Evolutionary conservation across 1,284 basidiomycete species (phyloP).

Genomic region (Ceratobasidium sp.): DNA sequence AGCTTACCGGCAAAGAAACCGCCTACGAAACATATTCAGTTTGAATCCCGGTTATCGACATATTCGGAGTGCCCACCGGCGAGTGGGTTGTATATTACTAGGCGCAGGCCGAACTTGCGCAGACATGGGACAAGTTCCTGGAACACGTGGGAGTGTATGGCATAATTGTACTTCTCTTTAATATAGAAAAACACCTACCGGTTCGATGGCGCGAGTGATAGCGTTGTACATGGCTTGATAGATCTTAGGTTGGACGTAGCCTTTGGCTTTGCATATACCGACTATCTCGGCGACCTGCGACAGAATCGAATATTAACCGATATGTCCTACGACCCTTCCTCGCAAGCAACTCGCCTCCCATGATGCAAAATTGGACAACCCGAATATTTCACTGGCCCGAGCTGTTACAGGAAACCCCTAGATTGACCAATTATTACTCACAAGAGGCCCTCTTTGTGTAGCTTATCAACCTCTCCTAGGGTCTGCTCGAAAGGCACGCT

Average conservation of each 20-base stretch:
- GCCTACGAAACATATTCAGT: conserved; percentile 44
- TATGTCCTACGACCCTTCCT: background rate
- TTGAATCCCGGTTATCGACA: background rate
- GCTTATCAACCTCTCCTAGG: conserved; percentile 53
- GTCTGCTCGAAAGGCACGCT: conserved; percentile 58
- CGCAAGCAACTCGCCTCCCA: conserved; percentile 52
- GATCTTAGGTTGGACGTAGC: conserved; percentile 60
- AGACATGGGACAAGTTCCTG: conserved; percentile 62
- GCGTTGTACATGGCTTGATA: conserved; percentile 64
- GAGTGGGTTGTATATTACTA: conserved; percentile 62
- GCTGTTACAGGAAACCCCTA: conserved; percentile 6
- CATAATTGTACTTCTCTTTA: background rate
- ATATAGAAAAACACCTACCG: conserved; percentile 38
- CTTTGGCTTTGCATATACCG: conserved; percentile 58
- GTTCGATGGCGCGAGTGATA: conserved; percentile 59
- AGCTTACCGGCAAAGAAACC: conserved; percentile 59
- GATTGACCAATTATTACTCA: conserved; percentile 47
- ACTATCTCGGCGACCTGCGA: conserved; percentile 62
- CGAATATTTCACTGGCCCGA: conserved; percentile 54
- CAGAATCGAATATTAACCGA: background rate
- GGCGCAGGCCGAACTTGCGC: conserved; percentile 60
- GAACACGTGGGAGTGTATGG: background rate
- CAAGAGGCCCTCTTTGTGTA: conserved; percentile 57
- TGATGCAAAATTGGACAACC: conserved; percentile 58
- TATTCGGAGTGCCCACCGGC: conserved; percentile 49